phyloP scores from a whole-genome alignment of 257 asterid genomes.

The Cinchona pubescens region DNA sequence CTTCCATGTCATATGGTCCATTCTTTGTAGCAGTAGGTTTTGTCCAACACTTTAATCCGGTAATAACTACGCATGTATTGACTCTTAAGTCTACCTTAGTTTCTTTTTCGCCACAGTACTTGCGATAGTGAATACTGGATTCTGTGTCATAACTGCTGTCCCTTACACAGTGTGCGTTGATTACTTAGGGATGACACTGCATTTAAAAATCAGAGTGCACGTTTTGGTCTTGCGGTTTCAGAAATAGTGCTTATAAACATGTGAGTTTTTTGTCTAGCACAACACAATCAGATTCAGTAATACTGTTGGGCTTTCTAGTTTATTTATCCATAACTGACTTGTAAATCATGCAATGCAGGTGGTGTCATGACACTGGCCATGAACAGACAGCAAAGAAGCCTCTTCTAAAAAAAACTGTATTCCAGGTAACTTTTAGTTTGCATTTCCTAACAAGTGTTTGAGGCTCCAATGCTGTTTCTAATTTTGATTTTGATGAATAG shows the following conservation, averaged over 20 bases:
- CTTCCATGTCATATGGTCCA: not conserved
- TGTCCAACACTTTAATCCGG: not conserved
- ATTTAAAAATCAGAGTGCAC: conserved; percentile 94
- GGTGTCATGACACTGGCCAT: conserved; percentile 99
- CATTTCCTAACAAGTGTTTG: not conserved
- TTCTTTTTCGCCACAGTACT: not conserved
- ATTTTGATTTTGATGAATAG: conserved; percentile 42
- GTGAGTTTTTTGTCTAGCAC: conserved; percentile 44
- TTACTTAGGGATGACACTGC: conserved; percentile 84
- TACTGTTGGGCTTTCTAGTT: not conserved
- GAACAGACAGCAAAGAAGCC: conserved; percentile 98
- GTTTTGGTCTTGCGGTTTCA: conserved; percentile 96
- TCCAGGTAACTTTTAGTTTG: conserved; percentile 53
- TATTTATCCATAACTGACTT: not conserved
- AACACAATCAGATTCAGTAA: not conserved
- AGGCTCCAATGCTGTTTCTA: conserved; percentile 8
- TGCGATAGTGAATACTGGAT: no score
- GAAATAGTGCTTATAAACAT: conserved; percentile 95
- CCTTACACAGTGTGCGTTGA: conserved; percentile 12
- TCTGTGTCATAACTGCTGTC: conserved; percentile 3
- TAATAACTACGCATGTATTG: not conserved
- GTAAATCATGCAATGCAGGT: conserved; percentile 47
- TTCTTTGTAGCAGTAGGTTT: not conserved
- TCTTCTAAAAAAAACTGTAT: conserved; percentile 88
- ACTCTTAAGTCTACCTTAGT: not conserved